phyloP scores from a whole-genome alignment of 2,329 filamentous ascomycete genomes.

The Fusarium sp. region DNA sequence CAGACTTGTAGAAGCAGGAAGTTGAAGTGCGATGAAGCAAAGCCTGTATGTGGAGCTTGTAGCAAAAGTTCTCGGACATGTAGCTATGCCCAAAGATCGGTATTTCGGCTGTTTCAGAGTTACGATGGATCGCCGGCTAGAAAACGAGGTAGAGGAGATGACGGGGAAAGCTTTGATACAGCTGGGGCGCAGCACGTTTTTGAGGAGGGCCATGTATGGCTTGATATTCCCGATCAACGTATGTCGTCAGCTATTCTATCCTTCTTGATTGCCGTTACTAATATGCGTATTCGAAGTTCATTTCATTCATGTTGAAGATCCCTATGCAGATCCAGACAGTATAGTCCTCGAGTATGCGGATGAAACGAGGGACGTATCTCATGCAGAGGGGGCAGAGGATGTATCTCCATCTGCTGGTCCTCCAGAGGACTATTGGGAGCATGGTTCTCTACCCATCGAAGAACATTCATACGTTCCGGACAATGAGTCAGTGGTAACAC shows the following conservation, averaged over 20 bases:
- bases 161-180: background rate
- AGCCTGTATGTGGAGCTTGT: slow-evolving; percentile 38
- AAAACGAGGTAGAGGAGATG: background rate
- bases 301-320: slow-evolving; percentile 28
- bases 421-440: accelerated
- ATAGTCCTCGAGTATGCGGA: accelerated
- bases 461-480: accelerated
- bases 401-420: background rate
- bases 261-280: accelerated
- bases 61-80: slow-evolving; percentile 27
- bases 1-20: slow-evolving; percentile 41
- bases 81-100: slow-evolving; percentile 25
- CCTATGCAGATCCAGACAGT: background rate
- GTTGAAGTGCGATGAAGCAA: slow-evolving; percentile 43
- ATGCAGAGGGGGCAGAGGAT: background rate
- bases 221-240: slow-evolving; percentile 31
- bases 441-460: background rate
- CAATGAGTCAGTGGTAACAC: accelerated
- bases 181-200: background rate
- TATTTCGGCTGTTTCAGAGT: slow-evolving; percentile 33
- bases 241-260: background rate
- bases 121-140: background rate
- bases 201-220: slow-evolving; percentile 26
- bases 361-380: background rate
- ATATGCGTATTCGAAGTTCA: background rate